Evolutionary conservation across 176 grass and related monocot genomes (phyloP).

Genomic region (Avena atlantica): DNA sequence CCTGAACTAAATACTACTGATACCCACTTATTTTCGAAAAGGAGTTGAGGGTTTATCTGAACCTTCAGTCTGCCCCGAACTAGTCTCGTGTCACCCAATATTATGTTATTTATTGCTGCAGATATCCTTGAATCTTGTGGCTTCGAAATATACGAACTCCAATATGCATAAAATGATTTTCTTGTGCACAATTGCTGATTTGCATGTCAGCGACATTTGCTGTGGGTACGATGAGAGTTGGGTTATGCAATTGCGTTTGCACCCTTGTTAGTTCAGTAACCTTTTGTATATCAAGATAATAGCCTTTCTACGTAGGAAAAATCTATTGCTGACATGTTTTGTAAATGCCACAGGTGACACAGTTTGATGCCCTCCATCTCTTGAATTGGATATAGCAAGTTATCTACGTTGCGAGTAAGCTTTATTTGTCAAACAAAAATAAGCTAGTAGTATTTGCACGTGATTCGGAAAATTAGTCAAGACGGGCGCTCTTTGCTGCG

Average conservation of each 20-base stretch:
- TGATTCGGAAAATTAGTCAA: conserved; percentile 68
- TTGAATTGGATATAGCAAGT: conserved; percentile 14
- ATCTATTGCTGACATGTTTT: conserved; percentile 11
- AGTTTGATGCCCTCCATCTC: background rate
- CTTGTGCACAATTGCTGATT: conserved; percentile 28
- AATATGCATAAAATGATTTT: background rate
- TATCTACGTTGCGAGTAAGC: background rate
- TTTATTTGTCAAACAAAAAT: conserved; percentile 24
- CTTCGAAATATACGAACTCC: conserved; percentile 8
- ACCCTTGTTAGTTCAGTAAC: conserved; percentile 14
- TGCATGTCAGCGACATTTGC: background rate
- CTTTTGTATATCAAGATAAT: background rate
- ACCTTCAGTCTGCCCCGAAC: conserved; percentile 2
- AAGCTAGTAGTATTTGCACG: conserved; percentile 42
- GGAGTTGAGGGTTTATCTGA: conserved; percentile 4
- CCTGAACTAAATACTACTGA: background rate
- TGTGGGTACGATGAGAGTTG: background rate
- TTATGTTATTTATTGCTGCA: background rate
- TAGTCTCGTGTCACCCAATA: background rate
- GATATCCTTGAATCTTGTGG: conserved; percentile 8
- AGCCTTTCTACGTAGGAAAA: conserved; percentile 8
- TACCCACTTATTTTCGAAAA: background rate
- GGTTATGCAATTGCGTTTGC: background rate
- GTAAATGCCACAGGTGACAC: conserved; percentile 44
- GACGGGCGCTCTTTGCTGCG: conserved; percentile 97